phyloP scores from a whole-genome alignment of 1,284 basidiomycete genomes.

The Coniferiporia weirii region DNA sequence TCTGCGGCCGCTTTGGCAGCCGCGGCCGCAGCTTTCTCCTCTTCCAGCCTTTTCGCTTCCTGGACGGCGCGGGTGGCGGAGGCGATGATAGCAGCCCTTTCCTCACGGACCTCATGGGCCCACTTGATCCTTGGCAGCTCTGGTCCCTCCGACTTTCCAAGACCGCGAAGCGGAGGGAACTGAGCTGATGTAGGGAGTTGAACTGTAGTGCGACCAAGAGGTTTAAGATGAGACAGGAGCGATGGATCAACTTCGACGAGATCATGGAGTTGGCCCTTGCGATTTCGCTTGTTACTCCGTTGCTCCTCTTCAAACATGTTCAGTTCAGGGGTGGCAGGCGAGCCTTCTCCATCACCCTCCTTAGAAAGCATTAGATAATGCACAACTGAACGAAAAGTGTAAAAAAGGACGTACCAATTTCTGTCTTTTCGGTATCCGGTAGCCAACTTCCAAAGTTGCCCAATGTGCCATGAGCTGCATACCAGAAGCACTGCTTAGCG shows the following conservation, averaged over 20 bases:
- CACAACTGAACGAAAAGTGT: constrained; percentile 15
- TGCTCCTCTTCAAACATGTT: constrained; percentile 25
- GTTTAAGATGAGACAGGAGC: background rate
- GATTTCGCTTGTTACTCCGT: constrained; percentile 30
- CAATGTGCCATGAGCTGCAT: constrained; percentile 65
- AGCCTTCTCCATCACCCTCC: constrained; percentile 27
- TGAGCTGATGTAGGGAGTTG: too few species aligned
- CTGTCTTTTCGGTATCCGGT: constrained; percentile 78
- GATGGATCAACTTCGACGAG: constrained; percentile 20
- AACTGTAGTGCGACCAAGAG: constrained; percentile 12
- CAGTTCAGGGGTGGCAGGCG: constrained; percentile 18
- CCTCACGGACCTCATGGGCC: background rate
- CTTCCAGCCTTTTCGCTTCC: constrained; percentile 38
- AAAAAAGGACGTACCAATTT: constrained; percentile 36
- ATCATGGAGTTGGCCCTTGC: constrained; percentile 24
- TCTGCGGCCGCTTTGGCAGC: constrained; percentile 7
- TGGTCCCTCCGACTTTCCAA: too few species aligned
- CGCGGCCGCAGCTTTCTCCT: constrained; percentile 30
- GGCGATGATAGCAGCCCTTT: constrained; percentile 12
- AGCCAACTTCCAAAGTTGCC: constrained; percentile 70
- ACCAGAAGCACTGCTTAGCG: background rate
- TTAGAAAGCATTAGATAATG: constrained; percentile 26
- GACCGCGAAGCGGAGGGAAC: too few species aligned
- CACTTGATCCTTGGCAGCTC: too few species aligned
- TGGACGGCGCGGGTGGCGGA: constrained; percentile 35